Base-by-base conservation (phyloP, 805 yeast species). In the Yarrowia sp. region DNA sequence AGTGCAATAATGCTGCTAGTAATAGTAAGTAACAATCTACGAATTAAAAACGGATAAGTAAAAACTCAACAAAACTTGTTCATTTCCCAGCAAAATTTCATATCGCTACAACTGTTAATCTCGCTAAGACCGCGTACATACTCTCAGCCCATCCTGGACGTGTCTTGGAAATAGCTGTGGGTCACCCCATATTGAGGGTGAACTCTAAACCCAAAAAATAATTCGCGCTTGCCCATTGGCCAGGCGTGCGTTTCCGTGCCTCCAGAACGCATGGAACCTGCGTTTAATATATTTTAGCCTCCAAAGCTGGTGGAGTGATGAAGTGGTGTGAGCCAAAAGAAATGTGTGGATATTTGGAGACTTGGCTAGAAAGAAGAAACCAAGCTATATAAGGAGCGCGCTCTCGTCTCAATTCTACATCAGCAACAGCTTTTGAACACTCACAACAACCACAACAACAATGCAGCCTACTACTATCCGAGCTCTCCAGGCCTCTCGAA, bases 401-500 rank as follows among this genome's bases (percentile, higher is more conserved):
- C 29, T 5, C 8, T 6, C 6, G 10, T 12, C 29, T 3, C 1
- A 1, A 27, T 6, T 1, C 10, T 24, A 10, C 24, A 21, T 12
- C 36, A 44, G 33, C 16, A n/a, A 9, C 39, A 32, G 19, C 21
- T 5, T 41, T n/a, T n/a, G n/a, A 4, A 22, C 58, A 25, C 24
- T 21, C n/a, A 13, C 58, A 19, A 31, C 55, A 13, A 46, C 39
- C n/a, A 10, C 41, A 10, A 9, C 42, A 21, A 31, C 55, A n/a
- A 51, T 51, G 58, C 41, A 51, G 24, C 58, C 58, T 6, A 51
- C 58, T 7, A 51, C 58, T 13, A 13, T 35, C 42, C 58, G 58
- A 51, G 58, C 58, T 24, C 32, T 51, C 18, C 58, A 51, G 58
- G 58, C 42, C 58, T 24, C 58, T n/a, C 12, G 58, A 51, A 16